Evolutionary conservation across 306 rosid genomes (phyloP), one percentile per base, ranked within the genome.

Genomic region (Inga leiocalycina): DNA sequence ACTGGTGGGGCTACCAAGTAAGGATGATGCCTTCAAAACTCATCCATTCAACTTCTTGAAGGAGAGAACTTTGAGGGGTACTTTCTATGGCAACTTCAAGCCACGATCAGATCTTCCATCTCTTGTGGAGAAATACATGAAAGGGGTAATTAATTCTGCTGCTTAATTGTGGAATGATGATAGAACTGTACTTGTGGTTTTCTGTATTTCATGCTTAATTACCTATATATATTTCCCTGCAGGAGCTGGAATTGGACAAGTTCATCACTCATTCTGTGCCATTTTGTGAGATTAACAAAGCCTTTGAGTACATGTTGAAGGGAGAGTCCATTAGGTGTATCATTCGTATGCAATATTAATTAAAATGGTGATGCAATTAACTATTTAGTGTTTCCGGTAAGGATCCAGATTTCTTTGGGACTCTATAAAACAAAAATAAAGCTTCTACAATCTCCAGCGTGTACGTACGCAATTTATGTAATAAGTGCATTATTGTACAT

Each of bases 21-120:
- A 88, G 76, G 91, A 90, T 43, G 93, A 80, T 74, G 88, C 81
- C 13, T 92, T 92, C 89, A 88, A 76, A 77, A 92, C 97, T 62
- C 84, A 90, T 80, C 97, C 97, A 5, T 6, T 89, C 82, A 92
- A 90, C 14, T 67, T 92, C 57, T 44, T 92, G 81, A 81, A 88
- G 11, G 94, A 84, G 79, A 90, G 92, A 85, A 92, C 97, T 61
- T 91, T 92, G 0, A 90, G 86, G 88, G 97, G 97, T 9, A 90
- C 97, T 39, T 92, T 89, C 86, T 92, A 79, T 57, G 97, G 94
- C 66, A 91, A 92, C 86, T 92, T 84, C 86, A 92, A 86, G 48
- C 94, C 92, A 24, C 84, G 89, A 2, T 32, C 86, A 0, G 92
- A 91, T 45, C 78, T 91, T 19, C 94, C 94, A 3, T 46, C 72